Base-by-base conservation (phyloP, 2,329 filamentous ascomycete species). In the Monilinia vaccinii-corymbosi region DNA sequence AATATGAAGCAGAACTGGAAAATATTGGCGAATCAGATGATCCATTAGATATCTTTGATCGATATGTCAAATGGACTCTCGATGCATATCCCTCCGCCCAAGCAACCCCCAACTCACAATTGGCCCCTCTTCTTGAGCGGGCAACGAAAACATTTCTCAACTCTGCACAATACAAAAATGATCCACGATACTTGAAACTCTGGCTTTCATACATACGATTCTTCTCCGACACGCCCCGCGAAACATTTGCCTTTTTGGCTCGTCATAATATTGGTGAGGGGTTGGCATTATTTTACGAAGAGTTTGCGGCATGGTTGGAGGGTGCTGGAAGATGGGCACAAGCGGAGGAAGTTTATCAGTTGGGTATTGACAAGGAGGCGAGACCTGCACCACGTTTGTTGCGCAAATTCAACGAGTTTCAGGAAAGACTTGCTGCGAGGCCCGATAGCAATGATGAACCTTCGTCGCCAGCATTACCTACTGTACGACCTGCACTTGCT, bases 11-110 rank as follows among this genome's bases (percentile, higher is more conserved):
- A 14, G 94, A 97, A 73, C 75, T 97, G 21, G 80, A 84, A 47
- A 83, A 79, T 51, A 86, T 95, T 55, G 82, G 84, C 64, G 94
- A 99, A 72, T 90, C 89, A 0, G 94, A 99, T 71, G 94, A 99
- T 70, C 94, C 94, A 1, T 84, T 99, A 51, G 94, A 97, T 69
- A 83, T 97, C 63, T 99, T 91, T 76, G 93, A 97, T 73, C 87
- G 94, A 72, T 99, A 99, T 72, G 90, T 97, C 61, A 91, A 91
- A 75, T 99, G 94, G 94, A 96, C 92, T 1, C 78, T 97, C 32
- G 90, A 97, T 73, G 88, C 93, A 57, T 99, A 97, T 73, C 93
- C 94, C 2, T 93, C 92, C 0, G 89, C 93, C 28, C 92, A 97
- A 76, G 91, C 92, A 58, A 96, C 92, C 34, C 82, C 90, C 1